Conservation (phyloP, 1,139 yeast genomes). For the Scheffersomyces titani region DNA sequence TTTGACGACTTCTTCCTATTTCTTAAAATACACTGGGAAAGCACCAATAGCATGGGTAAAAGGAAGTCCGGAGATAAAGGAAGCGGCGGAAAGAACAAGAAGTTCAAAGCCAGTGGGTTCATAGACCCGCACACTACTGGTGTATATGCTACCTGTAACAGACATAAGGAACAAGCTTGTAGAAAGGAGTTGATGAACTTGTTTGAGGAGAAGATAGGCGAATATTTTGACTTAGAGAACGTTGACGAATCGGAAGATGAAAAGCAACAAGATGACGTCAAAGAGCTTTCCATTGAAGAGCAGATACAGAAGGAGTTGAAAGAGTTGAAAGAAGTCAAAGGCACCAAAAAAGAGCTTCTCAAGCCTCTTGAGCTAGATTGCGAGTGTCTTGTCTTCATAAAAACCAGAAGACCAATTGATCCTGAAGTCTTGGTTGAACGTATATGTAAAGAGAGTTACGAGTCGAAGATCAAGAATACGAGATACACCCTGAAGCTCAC, state of each 20-base stretch:
- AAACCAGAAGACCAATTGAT: constrained; percentile 73
- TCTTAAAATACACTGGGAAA: too few species aligned
- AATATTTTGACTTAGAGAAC: constrained; percentile 45
- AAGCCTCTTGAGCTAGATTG: constrained; percentile 71
- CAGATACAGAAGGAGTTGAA: constrained; percentile 69
- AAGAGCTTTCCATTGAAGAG: constrained; percentile 66
- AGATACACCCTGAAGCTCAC: constrained; percentile 77
- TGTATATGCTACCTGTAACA: constrained; percentile 79
- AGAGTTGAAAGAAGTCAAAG: constrained; percentile 48
- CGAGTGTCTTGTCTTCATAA: constrained; percentile 83
- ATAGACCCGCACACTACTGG: constrained; percentile 84
- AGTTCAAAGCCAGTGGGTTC: constrained; percentile 50
- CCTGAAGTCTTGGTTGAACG: constrained; percentile 71
- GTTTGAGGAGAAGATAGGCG: constrained; percentile 56
- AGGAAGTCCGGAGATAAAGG: constrained; percentile 23
- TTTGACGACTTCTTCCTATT: not conserved
- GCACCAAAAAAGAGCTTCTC: constrained; percentile 49
- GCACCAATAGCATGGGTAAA: constrained; percentile 32
- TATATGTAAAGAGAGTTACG: constrained; percentile 61
- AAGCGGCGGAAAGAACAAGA: constrained; percentile 30
- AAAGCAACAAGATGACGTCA: constrained; percentile 25
- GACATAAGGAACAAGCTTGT: constrained; percentile 77
- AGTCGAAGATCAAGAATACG: constrained; percentile 55
- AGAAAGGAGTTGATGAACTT: constrained; percentile 68
- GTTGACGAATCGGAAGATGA: constrained; percentile 33